Evolutionary conservation across 108 stramenopile genomes (phyloP).

Genomic region (Pseudonitzschia delicatissima): DNA sequence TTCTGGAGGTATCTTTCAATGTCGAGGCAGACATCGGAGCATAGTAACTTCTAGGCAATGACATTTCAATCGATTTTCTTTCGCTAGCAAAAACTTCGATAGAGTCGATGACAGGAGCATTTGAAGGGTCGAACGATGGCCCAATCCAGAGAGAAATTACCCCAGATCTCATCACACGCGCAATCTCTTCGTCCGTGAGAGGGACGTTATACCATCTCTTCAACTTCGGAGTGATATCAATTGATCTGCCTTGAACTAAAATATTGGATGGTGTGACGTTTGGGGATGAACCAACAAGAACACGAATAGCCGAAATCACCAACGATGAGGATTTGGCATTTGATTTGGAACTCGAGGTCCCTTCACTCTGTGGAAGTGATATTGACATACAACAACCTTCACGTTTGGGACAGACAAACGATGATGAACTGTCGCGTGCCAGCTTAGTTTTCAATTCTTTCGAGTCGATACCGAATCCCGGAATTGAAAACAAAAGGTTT

Average conservation of each 20-base stretch:
- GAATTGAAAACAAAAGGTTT: constrained; percentile 42
- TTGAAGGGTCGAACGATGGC: constrained; percentile 42
- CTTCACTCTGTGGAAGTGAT: constrained; percentile 21
- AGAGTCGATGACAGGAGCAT: constrained; percentile 56
- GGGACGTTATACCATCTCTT: constrained; percentile 83
- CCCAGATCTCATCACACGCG: constrained; percentile 60
- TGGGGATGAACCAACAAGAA: constrained; percentile 66
- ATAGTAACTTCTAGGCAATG: constrained; percentile 16
- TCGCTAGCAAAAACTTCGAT: constrained; percentile 68
- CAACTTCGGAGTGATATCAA: constrained; percentile 47
- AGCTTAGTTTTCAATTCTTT: constrained; percentile 51
- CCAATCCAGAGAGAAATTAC: constrained; percentile 56
- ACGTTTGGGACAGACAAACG: constrained; percentile 41
- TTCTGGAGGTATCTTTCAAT: not conserved
- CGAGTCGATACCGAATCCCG: constrained; percentile 37
- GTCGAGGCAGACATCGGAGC: not conserved
- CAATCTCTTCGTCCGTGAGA: constrained; percentile 76
- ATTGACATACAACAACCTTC: constrained; percentile 73
- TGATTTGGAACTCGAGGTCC: not conserved
- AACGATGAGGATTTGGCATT: constrained; percentile 7
- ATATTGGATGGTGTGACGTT: constrained; percentile 59
- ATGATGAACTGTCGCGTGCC: constrained; percentile 48
- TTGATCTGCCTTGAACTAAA: constrained; percentile 55
- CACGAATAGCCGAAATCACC: constrained; percentile 63
- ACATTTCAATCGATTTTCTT: constrained; percentile 13